Evolutionary conservation across 2,329 filamentous ascomycete species (phyloP).

Genomic region (Lasiodiplodia hormozganensis): DNA sequence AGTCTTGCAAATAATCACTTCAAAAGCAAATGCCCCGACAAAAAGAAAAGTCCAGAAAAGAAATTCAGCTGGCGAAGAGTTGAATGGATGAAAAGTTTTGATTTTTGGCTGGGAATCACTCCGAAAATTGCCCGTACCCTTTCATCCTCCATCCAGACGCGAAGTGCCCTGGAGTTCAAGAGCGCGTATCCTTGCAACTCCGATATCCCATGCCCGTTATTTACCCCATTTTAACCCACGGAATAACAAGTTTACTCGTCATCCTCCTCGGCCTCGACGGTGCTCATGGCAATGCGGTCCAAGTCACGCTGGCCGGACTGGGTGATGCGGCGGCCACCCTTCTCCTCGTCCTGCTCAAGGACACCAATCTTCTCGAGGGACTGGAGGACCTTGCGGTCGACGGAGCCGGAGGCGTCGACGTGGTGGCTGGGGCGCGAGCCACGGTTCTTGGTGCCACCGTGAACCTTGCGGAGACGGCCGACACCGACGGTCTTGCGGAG

Average conservation of each 20-base stretch:
- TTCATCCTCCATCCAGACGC: slow-evolving; percentile 20
- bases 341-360: slow-evolving; percentile 96
- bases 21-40: neutral
- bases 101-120: slow-evolving; percentile 26
- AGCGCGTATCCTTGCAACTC: slow-evolving; percentile 21
- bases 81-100: slow-evolving; percentile 22
- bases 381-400: slow-evolving; percentile 98
- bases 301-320: slow-evolving; percentile 98
- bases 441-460: slow-evolving; percentile 94
- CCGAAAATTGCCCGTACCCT: slow-evolving; percentile 17
- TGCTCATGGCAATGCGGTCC: slow-evolving; percentile 71
- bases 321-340: slow-evolving; percentile 97
- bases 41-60: too few species aligned
- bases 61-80: neutral
- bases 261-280: slow-evolving; percentile 58
- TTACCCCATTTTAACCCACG: slow-evolving; percentile 16
- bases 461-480: slow-evolving; percentile 93
- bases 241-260: slow-evolving; percentile 38
- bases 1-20: neutral
- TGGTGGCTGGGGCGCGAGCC: slow-evolving; percentile 90
- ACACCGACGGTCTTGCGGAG: slow-evolving; percentile 99
- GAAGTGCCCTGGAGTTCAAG: slow-evolving; percentile 18
- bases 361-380: slow-evolving; percentile 99
- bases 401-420: slow-evolving; percentile 91
- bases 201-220: slow-evolving; percentile 20